A percentile compares a stretch with the other conserved stretches of the same genome.
Evolutionary conservation across 305 asterid species (phyloP).

Genomic region (Fraxinus greggii): DNA sequence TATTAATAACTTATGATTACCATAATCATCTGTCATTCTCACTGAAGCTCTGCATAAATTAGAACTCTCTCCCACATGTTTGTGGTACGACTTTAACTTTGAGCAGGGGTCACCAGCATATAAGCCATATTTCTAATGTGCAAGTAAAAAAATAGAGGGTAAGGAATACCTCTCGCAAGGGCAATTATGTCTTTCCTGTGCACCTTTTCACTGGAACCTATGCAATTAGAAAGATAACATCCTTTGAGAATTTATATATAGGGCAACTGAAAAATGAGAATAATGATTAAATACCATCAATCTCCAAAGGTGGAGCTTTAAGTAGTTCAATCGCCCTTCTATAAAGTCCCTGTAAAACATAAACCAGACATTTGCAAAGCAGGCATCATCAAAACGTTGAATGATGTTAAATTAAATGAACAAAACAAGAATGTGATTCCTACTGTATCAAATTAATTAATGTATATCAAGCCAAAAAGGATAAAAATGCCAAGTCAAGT

Average conservation of each 20-base stretch:
- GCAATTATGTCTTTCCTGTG: slow-evolving; percentile 64
- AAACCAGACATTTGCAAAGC: slow-evolving; percentile 9
- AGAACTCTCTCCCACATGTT: not conserved
- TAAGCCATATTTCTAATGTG: not conserved
- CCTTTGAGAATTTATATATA: not conserved
- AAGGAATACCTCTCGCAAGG: slow-evolving; percentile 73
- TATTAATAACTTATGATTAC: not conserved
- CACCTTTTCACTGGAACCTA: slow-evolving; percentile 38
- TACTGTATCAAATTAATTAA: not conserved
- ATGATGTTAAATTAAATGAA: not conserved
- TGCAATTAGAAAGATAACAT: slow-evolving; percentile 19
- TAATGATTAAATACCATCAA: slow-evolving; percentile 42
- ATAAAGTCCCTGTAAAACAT: slow-evolving; percentile 70
- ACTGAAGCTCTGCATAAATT: not conserved
- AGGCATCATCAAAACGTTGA: not conserved
- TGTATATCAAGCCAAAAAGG: not conserved
- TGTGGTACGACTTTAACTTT: not conserved
- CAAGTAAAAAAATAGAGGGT: not conserved
- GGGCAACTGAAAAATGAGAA: not conserved
- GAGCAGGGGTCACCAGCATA: not conserved
- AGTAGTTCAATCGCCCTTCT: slow-evolving; percentile 80
- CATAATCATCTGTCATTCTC: not conserved
- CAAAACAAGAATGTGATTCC: not conserved
- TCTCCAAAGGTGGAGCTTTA: slow-evolving; percentile 72
- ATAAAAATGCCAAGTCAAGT: not conserved